Evolutionary conservation across 2,329 filamentous ascomycete genomes (phyloP), one percentile per base, ranked within the genome.

Genomic region (Fusarium floridanum): DNA sequence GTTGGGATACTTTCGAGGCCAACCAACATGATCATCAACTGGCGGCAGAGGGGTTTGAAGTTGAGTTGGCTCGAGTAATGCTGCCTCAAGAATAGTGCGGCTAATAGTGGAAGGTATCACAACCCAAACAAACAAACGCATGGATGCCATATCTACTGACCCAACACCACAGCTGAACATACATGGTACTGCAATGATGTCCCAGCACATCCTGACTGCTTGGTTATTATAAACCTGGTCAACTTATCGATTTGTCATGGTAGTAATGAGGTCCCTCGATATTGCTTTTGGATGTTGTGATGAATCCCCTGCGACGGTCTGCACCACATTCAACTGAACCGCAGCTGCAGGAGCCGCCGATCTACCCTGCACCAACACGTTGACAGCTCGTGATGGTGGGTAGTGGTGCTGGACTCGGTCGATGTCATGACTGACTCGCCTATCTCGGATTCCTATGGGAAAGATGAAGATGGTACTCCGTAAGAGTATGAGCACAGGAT

Each of bases 321-420:
- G 61, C 48, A 66, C 43, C 41, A 50, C 43, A 66, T 39, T 64
- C 20, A 39, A 37, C 32, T 57, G 55, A 57, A 57, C 55, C 24
- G 61, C 37, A 64, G 61, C 61, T 70, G 57, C 53, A 73, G 59
- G 16, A 63, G 32, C 16, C 20, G 17, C 34, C 32, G 36, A 64
- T 50, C 41, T 74, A 75, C 72, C 72, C 72, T 73, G 53, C 63
- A 74, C 50, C 59, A 64, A 50, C 67, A 71, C 29, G 59, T 71
- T 56, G 41, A 72, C 22, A 64, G 29, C 22, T 29, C 59, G 36
- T 62, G 56, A 20, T 16, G 36, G 36, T 61, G 55, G 63, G 53
- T 27, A 55, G 45, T 27, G 61, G 65, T 57, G 65, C 48, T 20
- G 32, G 43, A 62, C 43, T 43, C 61, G 27, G 61, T 41, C 37